Evolutionary conservation across 2,329 filamentous ascomycete species (phyloP).

Genomic region (Ophiobolus disseminans): DNA sequence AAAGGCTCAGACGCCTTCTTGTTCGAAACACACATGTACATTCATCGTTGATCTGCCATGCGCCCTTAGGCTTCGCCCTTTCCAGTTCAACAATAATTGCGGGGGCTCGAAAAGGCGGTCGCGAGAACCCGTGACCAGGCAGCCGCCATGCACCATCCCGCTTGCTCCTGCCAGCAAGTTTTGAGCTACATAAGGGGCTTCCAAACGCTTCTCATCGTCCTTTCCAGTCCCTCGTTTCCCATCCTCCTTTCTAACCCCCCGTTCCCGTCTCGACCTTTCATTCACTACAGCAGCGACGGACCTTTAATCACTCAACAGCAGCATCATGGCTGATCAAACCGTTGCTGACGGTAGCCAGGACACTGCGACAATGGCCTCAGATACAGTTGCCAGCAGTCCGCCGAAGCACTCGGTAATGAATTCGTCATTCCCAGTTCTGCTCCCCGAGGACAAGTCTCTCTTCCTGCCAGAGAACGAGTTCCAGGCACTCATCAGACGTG

Average conservation of each 20-base stretch:
- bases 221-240: not conserved
- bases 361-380: constrained; percentile 8
- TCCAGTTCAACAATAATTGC: not conserved
- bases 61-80: constrained; percentile 1
- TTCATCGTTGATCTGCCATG: too few relatives aligned
- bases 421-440: constrained; percentile 31
- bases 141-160: constrained; percentile 5
- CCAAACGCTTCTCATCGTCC: not conserved
- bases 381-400: not conserved
- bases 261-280: too few relatives aligned
- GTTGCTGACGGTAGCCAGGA: too few relatives aligned
- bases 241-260: too few relatives aligned
- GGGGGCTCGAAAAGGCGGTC: not conserved
- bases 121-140: constrained; percentile 4
- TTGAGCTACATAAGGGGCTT: not conserved
- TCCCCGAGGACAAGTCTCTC: constrained; percentile 24
- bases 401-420: constrained; percentile 24
- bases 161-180: not conserved
- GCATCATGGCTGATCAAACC: too few relatives aligned
- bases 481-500: constrained; percentile 17
- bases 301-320: too few relatives aligned
- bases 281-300: too few relatives aligned
- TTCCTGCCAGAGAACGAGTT: constrained; percentile 30
- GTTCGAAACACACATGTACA: too few relatives aligned
- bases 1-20: too few relatives aligned